Evolutionary conservation across 331 rosid genomes (phyloP).

Genomic region (Malus hybrid): DNA sequence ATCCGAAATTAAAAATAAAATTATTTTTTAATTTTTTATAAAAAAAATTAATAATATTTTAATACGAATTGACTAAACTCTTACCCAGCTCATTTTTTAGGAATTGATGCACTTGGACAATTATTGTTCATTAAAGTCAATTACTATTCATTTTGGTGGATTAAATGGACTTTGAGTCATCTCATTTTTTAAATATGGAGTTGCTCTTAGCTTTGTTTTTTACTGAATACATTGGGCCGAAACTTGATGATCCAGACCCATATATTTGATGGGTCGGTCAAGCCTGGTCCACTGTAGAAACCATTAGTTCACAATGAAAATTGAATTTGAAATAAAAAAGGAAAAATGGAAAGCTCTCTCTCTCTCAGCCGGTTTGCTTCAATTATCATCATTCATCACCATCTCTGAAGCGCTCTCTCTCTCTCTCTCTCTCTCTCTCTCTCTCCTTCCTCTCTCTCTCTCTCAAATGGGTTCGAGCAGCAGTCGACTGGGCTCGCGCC

Average conservation of each 20-base stretch:
- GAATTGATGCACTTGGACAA: too few relatives aligned
- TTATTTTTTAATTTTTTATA: too few relatives aligned
- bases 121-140: too few relatives aligned
- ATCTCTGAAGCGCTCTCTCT: neutral
- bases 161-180: too few relatives aligned
- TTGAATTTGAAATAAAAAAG: neutral
- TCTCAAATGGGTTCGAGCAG: conserved; percentile 56
- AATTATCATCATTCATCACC: conserved; percentile 14
- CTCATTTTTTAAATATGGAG: too few relatives aligned
- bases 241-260: neutral
- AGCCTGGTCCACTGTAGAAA: too few relatives aligned
- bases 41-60: too few relatives aligned
- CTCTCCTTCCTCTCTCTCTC: neutral
- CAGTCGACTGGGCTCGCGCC: conserved; percentile 59
- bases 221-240: neutral
- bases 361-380: conserved; percentile 2
- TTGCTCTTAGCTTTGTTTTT: too few relatives aligned
- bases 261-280: neutral
- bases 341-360: neutral
- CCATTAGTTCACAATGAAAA: neutral
- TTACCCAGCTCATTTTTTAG: too few relatives aligned
- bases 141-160: too few relatives aligned
- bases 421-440: conserved; percentile 4
- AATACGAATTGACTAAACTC: too few relatives aligned
- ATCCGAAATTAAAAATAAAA: too few relatives aligned